Evolutionary conservation across 345 rosid species (phyloP), one percentile per base, ranked within the genome.

Genomic region (Gossypium sturtianum): DNA sequence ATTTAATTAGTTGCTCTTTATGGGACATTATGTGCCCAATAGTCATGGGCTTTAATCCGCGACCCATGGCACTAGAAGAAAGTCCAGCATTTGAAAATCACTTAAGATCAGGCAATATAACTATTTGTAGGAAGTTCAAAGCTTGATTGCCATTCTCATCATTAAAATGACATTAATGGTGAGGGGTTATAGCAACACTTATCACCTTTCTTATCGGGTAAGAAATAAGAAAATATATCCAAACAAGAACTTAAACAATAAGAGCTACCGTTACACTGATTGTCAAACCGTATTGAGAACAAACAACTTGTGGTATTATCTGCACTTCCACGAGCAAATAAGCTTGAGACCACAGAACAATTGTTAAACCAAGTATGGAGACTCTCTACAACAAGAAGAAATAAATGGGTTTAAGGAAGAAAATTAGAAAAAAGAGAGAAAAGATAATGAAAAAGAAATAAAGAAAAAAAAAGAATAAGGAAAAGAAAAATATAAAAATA

Each of bases 191-290:
- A 45, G 45, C 41, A 60, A 67, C 49, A 66, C 60, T 22, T 2
- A 23, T 60, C 47, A 94, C 99, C 97, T 95, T 95, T 89, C 98
- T 95, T 77, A 93, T 95, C 0, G 98, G 96, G 80, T 85, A 95
- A n/a, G 99, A 92, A 86, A 95, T 81, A 4, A 97, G 99, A 77
- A 81, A 89, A 82, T 98, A 95, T 72, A 90, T 45, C 85, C 89
- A 90, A 82, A 95, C 96, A 84, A 95, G 91, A 77, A 95, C 76
- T n/a, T 84, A 94, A 38, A 95, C 99, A 75, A 85, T 71, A 2
- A 97, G 98, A 72, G 96, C 87, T 85, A 95, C 87, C 1, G 90
- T 77, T 8, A 98, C 95, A 38, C 96, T 94, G 74, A 93, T 93
- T 9, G 96, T 93, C 86, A 94, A 81, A 77, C 98, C 99, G 88